Evolutionary conservation across 1,139 yeast genomes (phyloP).

Genomic region (Candida sanyaensis): DNA sequence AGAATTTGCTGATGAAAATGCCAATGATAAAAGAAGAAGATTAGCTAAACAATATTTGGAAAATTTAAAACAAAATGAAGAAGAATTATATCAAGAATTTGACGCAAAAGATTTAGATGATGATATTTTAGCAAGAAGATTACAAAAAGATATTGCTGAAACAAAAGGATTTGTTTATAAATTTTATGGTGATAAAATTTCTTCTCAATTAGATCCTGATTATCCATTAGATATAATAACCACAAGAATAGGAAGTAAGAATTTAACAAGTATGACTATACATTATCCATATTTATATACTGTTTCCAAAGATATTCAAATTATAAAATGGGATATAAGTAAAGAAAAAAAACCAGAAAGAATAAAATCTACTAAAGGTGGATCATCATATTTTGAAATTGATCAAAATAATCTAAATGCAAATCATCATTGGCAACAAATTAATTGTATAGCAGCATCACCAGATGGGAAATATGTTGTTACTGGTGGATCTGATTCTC

Average conservation of each 20-base stretch:
- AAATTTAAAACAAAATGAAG: slow-evolving; percentile 61
- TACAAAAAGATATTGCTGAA: slow-evolving; percentile 89
- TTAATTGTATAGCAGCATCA: slow-evolving; percentile 77
- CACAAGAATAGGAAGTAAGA: slow-evolving; percentile 62
- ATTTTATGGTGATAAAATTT: slow-evolving; percentile 54
- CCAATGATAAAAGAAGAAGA: slow-evolving; percentile 92
- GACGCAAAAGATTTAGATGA: slow-evolving; percentile 93
- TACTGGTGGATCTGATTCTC: slow-evolving; percentile 85
- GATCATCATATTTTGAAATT: slow-evolving; percentile 40
- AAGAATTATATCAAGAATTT: slow-evolving; percentile 57
- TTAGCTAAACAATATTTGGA: slow-evolving; percentile 91
- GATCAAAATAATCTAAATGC: slow-evolving; percentile 39
- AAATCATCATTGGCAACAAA: slow-evolving; percentile 75
- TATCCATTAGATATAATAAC: slow-evolving; percentile 23
- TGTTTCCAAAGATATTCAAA: slow-evolving; percentile 77
- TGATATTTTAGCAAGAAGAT: slow-evolving; percentile 77
- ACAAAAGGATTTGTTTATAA: slow-evolving; percentile 81
- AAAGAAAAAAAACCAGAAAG: slow-evolving; percentile 54
- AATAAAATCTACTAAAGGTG: slow-evolving; percentile 67
- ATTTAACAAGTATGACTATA: slow-evolving; percentile 55
- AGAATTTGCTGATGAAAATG: slow-evolving; percentile 73
- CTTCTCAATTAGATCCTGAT: slow-evolving; percentile 37
- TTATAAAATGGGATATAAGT: slow-evolving; percentile 71
- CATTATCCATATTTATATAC: slow-evolving; percentile 69
- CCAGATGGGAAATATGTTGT: slow-evolving; percentile 87